Base-by-base conservation (phyloP, 495 filamentous ascomycete genomes). In the Talaromyces borbonicus region DNA sequence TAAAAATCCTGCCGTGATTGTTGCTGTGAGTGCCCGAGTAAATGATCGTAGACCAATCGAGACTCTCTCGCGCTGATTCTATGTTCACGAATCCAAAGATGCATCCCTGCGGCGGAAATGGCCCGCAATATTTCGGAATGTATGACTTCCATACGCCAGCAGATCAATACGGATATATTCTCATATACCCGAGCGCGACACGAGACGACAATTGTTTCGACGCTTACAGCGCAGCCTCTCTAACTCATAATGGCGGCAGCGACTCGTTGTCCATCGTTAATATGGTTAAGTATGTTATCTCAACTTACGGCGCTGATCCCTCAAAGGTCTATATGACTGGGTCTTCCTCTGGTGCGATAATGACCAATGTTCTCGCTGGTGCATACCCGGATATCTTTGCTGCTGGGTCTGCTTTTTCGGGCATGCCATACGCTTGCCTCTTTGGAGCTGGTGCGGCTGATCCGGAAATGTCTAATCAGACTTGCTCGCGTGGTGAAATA, bases 391-490 rank as follows among this genome's bases (percentile, higher is more conserved):
- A 78, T 18, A 56, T 79, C 11, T 80, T 79, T 54, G 65, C 69
- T 25, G 77, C 76, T 5, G 76, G 65, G 14, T 69, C 66, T 7
- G 77, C 63, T 29, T 82, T 79, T 59, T 62, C 75, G 5, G 79
- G 79, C 16, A 77, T 83, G 1, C 62, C 78, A 8, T 77, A 71
- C 22, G 78, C 77, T 6, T 82, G 79, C 63, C 81, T 79, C 57
- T 54, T 62, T 50, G 72, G 49, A 50, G 62, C 43, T 46, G 38
- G 38, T 20, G 38, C 9, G 5, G 20, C 38, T 26, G 38, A 41
- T 41, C 38, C 38, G 4, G 6, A 7, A 6, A 41, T 41, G 38
- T 60, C 47, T 70, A 73, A 77, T 66, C 61, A 64, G 48, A 72
- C 70, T 12, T 80, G 77, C 52, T 64, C 73, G 1, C 58, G 69